Evolutionary conservation across 2,329 filamentous ascomycete species (phyloP).

Genomic region (Cordyceps militaris): DNA sequence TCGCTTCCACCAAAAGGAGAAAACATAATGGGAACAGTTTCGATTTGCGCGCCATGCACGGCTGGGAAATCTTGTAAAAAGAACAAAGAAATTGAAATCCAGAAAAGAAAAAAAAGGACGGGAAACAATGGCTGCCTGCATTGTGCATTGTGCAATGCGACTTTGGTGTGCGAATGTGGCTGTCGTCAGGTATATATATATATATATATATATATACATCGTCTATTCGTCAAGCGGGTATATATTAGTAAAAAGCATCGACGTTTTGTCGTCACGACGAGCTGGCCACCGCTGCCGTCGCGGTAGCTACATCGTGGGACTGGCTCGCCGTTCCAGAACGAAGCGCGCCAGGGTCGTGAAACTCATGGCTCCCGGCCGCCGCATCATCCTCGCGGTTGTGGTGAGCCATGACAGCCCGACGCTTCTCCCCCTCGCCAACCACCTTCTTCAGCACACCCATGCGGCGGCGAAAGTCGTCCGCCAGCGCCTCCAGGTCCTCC

Average conservation of each 20-base stretch:
- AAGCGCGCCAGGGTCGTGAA: background rate
- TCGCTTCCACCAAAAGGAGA: too few relatives aligned
- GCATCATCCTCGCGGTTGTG: background rate
- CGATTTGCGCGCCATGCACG: background rate
- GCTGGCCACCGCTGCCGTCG: background rate
- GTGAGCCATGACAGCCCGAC: slow-evolving; percentile 21
- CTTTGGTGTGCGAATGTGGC: too few relatives aligned
- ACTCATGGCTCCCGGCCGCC: background rate
- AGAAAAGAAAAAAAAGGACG: background rate
- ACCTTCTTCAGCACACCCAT: slow-evolving; percentile 50
- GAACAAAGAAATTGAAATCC: background rate
- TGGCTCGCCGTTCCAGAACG: background rate
- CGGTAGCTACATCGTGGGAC: background rate
- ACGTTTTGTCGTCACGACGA: background rate
- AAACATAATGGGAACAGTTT: background rate
- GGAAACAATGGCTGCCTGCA: background rate
- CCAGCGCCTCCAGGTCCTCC: slow-evolving; percentile 44
- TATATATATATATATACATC: background rate
- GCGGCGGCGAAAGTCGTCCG: slow-evolving; percentile 51
- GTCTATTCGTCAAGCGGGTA: background rate
- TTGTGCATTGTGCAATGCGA: background rate
- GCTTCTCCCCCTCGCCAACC: slow-evolving; percentile 43
- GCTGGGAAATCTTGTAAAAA: background rate
- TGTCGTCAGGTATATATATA: background rate
- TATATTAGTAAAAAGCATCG: background rate